Percentiles rank a stretch among this genome's conserved stretches.
These are phyloP conservation scores for Lotmaria passim DNA, from an alignment of 208 protist genomes.

Conservation along the genomic window DNA sequence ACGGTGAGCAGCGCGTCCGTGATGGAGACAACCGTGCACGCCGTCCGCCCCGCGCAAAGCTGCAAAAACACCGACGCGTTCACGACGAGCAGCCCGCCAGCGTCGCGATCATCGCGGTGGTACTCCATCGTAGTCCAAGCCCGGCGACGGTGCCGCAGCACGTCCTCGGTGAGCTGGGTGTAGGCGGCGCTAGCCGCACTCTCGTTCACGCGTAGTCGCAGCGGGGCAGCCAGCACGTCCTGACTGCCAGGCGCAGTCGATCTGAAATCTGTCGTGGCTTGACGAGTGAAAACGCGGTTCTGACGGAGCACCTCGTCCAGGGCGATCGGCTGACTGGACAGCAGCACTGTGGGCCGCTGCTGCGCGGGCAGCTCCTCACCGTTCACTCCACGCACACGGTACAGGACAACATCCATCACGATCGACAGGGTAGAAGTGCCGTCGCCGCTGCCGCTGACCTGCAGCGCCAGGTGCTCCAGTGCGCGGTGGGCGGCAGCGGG, in stretches of 20 bases:
- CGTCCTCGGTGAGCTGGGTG: conserved; percentile 71
- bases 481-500: conserved; percentile 49
- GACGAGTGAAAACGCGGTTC: conserved; percentile 10
- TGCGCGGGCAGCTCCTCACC: conserved; percentile 53
- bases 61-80: conserved; percentile 85
- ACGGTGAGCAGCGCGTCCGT: conserved; percentile 76
- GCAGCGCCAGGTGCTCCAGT: conserved; percentile 23
- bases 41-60: conserved; percentile 45
- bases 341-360: conserved; percentile 62
- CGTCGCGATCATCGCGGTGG: conserved; percentile 41
- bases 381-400: conserved; percentile 59
- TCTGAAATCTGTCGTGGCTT: neutral
- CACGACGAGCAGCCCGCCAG: conserved; percentile 54
- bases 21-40: conserved; percentile 78
- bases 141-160: conserved; percentile 61
- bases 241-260: neutral
- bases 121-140: conserved; percentile 53
- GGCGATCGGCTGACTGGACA: conserved; percentile 49
- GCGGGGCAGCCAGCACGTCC: conserved; percentile 7
- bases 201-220: conserved; percentile 52
- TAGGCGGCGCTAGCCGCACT: conserved; percentile 55
- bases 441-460: conserved; percentile 15
- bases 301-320: conserved; percentile 36
- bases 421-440: conserved; percentile 30
- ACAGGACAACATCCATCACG: conserved; percentile 68